phyloP scores from a whole-genome alignment of 495 filamentous ascomycete genomes.

The Penicillium nucicola region DNA sequence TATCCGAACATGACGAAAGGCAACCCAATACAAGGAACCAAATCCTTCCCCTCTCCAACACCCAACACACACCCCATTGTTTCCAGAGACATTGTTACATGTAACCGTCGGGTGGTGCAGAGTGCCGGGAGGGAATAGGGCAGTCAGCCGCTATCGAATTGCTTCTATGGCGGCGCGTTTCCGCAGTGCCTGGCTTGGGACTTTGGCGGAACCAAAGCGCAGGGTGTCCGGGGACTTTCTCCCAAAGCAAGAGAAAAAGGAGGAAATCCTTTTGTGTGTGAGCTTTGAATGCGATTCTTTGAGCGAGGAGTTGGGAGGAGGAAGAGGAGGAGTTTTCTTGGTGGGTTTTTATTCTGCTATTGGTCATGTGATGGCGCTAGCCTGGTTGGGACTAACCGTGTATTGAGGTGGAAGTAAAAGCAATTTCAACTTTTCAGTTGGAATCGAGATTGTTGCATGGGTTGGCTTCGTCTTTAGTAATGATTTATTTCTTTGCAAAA shows the following conservation, averaged over 20 bases:
- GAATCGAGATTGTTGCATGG: neutral
- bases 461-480: too few relatives aligned
- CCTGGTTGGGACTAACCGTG: constrained; percentile 16
- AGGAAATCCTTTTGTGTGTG: constrained; percentile 71
- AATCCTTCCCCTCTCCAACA: constrained; percentile 37
- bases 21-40: constrained; percentile 42
- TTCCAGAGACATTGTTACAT: constrained; percentile 31
- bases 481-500: too few relatives aligned
- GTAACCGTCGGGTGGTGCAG: constrained; percentile 31
- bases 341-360: constrained; percentile 23
- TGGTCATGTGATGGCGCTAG: constrained; percentile 26
- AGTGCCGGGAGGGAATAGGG: constrained; percentile 45
- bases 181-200: constrained; percentile 61
- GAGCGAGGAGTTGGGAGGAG: constrained; percentile 78
- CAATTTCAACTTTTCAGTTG: neutral
- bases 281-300: constrained; percentile 99
- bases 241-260: constrained; percentile 71
- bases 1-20: constrained; percentile 90
- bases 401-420: neutral
- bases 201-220: constrained; percentile 36
- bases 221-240: constrained; percentile 99
- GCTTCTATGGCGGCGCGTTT: constrained; percentile 99
- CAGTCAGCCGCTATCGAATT: constrained; percentile 71
- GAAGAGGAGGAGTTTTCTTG: constrained; percentile 11
- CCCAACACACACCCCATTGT: constrained; percentile 41